These are phyloP conservation scores for Adenanthera pavonina DNA, from an alignment of 306 rosid genomes.

Conservation along the genomic window DNA sequence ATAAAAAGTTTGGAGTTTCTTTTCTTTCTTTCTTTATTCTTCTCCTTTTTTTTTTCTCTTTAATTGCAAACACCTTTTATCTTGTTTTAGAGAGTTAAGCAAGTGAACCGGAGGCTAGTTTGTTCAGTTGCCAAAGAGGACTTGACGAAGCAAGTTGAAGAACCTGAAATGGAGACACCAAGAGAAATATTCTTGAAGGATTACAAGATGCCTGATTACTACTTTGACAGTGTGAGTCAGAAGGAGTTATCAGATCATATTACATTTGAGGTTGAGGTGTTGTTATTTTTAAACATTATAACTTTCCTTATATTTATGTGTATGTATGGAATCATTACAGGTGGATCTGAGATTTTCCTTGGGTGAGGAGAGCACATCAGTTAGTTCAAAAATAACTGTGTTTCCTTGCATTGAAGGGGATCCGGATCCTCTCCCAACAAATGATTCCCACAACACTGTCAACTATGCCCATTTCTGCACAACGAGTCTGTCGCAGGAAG, in stretches of 20 bases:
- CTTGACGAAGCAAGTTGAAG: constrained; percentile 66
- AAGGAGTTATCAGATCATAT: constrained; percentile 31
- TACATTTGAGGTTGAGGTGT: constrained; percentile 29
- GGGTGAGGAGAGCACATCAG: constrained; percentile 88
- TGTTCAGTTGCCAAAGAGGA: constrained; percentile 83
- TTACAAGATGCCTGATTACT: constrained; percentile 89
- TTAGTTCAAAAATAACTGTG: too few relatives aligned
- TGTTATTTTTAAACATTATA: constrained; percentile 8
- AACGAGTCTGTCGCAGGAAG: too few relatives aligned
- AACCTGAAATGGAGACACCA: constrained; percentile 76
- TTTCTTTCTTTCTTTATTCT: too few relatives aligned
- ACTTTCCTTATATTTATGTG: constrained; percentile 22
- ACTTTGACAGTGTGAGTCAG: constrained; percentile 74
- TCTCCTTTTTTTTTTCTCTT: too few relatives aligned
- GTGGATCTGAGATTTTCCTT: constrained; percentile 80
- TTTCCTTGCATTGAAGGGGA: too few relatives aligned
- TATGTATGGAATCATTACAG: constrained; percentile 51
- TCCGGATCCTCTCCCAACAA: too few relatives aligned
- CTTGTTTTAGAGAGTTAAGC: constrained; percentile 67
- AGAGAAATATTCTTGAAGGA: constrained; percentile 91
- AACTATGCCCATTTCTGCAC: too few relatives aligned
- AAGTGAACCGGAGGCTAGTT: constrained; percentile 59
- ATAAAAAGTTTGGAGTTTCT: too few relatives aligned
- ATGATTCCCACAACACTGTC: too few relatives aligned
- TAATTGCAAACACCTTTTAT: too few relatives aligned